Evolutionary conservation across 176 grass and related monocot species (phyloP).

Genomic region (Carex scoparia): DNA sequence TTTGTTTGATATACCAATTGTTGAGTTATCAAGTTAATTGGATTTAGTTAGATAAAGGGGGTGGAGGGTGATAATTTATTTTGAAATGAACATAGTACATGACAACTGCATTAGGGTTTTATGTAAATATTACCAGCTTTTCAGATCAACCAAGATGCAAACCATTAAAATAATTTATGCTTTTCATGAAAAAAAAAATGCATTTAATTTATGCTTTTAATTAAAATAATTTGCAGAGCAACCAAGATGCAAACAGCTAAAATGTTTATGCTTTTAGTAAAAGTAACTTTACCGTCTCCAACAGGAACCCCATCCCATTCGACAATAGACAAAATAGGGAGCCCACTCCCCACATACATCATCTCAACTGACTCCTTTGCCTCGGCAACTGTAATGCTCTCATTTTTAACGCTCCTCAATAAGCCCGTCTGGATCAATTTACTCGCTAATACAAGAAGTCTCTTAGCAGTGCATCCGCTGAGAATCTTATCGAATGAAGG

Average conservation of each 20-base stretch:
- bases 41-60: neutral
- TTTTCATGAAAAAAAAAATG: too few species aligned
- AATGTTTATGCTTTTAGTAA: neutral
- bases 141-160: too few species aligned
- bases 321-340: constrained; percentile 54
- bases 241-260: neutral
- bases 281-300: constrained; percentile 46
- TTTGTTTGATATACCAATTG: neutral
- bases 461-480: constrained; percentile 65
- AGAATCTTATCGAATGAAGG: constrained; percentile 71
- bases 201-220: too few species aligned
- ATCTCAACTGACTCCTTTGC: constrained; percentile 56
- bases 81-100: neutral
- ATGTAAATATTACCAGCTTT: neutral
- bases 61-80: too few species aligned
- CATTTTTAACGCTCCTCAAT: constrained; percentile 29
- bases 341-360: constrained; percentile 78
- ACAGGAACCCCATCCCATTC: constrained; percentile 71
- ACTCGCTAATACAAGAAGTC: constrained; percentile 51
- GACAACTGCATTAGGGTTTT: neutral
- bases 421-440: constrained; percentile 42
- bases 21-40: neutral
- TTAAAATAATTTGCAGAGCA: too few species aligned
- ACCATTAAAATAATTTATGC: too few species aligned
- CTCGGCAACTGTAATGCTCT: constrained; percentile 33